Base-by-base conservation (phyloP, 352 stramenopile species). In the Globisporangium nodosum region DNA sequence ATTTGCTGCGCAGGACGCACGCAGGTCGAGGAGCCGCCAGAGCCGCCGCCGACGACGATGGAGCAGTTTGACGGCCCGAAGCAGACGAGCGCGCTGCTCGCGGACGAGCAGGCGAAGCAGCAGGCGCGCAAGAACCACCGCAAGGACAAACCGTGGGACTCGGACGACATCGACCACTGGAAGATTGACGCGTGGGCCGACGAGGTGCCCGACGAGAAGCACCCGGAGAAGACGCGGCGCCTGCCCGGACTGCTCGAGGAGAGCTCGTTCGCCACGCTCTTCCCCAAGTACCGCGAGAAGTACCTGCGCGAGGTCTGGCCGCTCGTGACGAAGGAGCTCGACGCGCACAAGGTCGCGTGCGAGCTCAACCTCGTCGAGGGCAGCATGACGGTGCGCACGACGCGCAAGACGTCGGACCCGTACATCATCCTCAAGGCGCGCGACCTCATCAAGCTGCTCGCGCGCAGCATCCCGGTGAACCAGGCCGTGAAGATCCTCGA, bases 81-180 rank as follows among this genome's bases (percentile, higher is more conserved):
- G 55, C 47, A 52, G 49, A 68, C 68, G 54, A 85, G 74, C 61
- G 69, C 76, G 63, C 55, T 81, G 52, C 67, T 81, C 46, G 74
- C 69, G 18, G 71, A 79, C 49, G 61, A 64, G 18, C 69, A 61
- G 47, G 66, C 69, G 52, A 69, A 76, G 52, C 61, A 64, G 15
- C 63, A 58, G 49, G 58, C 67, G 52, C 47, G 58, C 49, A 58
- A 66, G 63, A 86, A 83, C 66, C 98, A 99, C 82, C 87, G 96
- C 55, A 96, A 97, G 66, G 96, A 99, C 73, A 99, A 99, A 73
- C 97, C 97, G 13, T 99, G 97, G 97, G 97, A 99, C 77, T 97
- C 70, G 56, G 90, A 96, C 9, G 85, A 97, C 48, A 98, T 99
- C 60, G 96, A 99, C 81, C 97, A 99, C 78, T 99, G 97, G 97